Evolutionary conservation across 768 basidiomycete genomes (phyloP).

Genomic region (Boletus reticuloceps): DNA sequence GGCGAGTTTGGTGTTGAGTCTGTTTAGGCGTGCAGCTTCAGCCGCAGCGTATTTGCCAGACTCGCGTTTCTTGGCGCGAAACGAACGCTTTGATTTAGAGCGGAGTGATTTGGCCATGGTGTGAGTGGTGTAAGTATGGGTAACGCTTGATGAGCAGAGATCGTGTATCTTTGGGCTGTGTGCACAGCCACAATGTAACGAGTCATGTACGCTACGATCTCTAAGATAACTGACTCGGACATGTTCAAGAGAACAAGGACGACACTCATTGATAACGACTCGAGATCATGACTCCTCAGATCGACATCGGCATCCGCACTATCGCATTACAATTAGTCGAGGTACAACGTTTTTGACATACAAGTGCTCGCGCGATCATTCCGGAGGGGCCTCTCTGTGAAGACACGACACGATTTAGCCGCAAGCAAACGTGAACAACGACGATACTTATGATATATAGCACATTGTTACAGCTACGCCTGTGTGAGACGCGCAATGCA

Average conservation of each 20-base stretch:
- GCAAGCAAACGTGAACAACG: not conserved
- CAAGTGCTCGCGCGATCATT: slow-evolving; percentile 23
- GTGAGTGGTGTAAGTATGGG: not conserved
- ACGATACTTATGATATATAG: slow-evolving; percentile 85
- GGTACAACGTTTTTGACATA: slow-evolving; percentile 12
- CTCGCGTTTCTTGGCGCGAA: slow-evolving; percentile 75
- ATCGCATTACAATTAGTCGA: slow-evolving; percentile 3
- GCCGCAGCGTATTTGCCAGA: slow-evolving; percentile 71
- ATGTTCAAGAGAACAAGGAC: too few relatives aligned
- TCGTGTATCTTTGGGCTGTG: too few relatives aligned
- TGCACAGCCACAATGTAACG: slow-evolving; percentile 7
- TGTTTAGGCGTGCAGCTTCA: slow-evolving; percentile 72
- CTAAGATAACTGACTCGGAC: too few relatives aligned
- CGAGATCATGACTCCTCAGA: not conserved
- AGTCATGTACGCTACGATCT: too few relatives aligned
- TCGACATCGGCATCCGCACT: not conserved
- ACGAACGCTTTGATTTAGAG: slow-evolving; percentile 78
- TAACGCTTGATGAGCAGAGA: not conserved
- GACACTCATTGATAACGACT: too few relatives aligned
- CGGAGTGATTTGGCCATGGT: slow-evolving; percentile 77
- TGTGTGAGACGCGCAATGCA: slow-evolving; percentile 4
- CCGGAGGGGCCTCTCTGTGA: slow-evolving; percentile 75
- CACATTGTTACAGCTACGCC: slow-evolving; percentile 85
- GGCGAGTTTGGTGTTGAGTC: slow-evolving; percentile 67
- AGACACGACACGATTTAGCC: slow-evolving; percentile 26